phyloP scores from a whole-genome alignment of 768 basidiomycete species.

The Multifurca ochricompacta region DNA sequence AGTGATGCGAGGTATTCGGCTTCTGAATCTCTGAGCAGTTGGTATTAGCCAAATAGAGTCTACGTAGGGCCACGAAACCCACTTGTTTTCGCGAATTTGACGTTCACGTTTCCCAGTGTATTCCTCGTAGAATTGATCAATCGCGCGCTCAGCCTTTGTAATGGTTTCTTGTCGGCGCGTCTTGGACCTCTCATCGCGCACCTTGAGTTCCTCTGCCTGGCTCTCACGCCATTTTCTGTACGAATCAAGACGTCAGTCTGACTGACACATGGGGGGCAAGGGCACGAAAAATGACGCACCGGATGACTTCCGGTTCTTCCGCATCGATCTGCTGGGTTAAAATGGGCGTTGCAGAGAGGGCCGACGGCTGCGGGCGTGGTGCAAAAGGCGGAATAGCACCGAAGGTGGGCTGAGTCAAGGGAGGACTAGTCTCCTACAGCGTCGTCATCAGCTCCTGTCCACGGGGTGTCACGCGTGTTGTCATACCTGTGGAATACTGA shows the following conservation, averaged over 20 bases:
- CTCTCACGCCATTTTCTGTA: slow-evolving; percentile 82
- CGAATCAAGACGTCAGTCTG: neutral
- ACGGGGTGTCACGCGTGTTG: neutral
- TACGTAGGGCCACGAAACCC: slow-evolving; percentile 26
- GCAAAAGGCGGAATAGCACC: slow-evolving; percentile 54
- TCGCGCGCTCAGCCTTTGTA: slow-evolving; percentile 72
- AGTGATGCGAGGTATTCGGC: slow-evolving; percentile 67
- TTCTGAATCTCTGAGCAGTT: slow-evolving; percentile 67
- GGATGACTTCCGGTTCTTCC: slow-evolving; percentile 83
- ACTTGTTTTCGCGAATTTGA: slow-evolving; percentile 96
- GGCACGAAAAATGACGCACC: slow-evolving; percentile 35
- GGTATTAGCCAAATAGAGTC: neutral
- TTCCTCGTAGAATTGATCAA: slow-evolving; percentile 86
- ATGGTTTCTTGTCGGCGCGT: slow-evolving; percentile 75
- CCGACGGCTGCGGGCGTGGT: slow-evolving; percentile 68
- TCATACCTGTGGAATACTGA: slow-evolving; percentile 45
- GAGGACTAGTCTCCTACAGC: slow-evolving; percentile 16
- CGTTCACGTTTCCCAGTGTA: slow-evolving; percentile 85
- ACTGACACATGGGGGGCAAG: neutral
- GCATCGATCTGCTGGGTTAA: slow-evolving; percentile 59
- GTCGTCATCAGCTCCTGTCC: slow-evolving; percentile 19
- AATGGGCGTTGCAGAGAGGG: slow-evolving; percentile 65
- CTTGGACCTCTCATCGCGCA: slow-evolving; percentile 75
- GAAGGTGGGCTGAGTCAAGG: slow-evolving; percentile 34
- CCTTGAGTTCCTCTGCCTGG: slow-evolving; percentile 75